Base-by-base conservation (phyloP, 2,329 filamentous ascomycete species). In the Mycocentrospora acerina region DNA sequence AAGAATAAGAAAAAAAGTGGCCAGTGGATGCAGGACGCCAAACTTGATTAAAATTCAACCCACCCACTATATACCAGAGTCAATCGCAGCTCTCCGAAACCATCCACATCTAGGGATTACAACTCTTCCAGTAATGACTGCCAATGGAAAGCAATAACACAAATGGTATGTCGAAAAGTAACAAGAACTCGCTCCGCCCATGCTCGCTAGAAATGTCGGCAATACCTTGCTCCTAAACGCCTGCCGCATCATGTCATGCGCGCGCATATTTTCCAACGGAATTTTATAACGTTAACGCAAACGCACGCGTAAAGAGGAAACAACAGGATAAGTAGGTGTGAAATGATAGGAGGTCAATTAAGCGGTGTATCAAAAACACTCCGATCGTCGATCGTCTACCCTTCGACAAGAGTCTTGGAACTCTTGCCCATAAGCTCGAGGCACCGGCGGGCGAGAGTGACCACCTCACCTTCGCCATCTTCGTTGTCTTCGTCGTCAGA, bases 381-480 rank as follows among this genome's bases (percentile, higher is more conserved):
- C 46, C 40, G 16, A 30, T 36, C n/a, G n/a, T n/a, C 37, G 40
- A 33, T 32, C 22, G 19, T 45, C 67, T 52, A 93, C 27, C 86
- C 87, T 68, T 95, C 89, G 49, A 93, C 88, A 51, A 94, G 83
- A 32, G 84, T 77, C 70, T 91, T 91, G 22, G 85, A 82, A 58
- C 78, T 82, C 66, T 88, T 86, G 34, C 86, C 88, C 24, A 95
- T 73, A 3, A 95, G 78, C 68, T 96, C 91, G 27, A 96, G 77
- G 65, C 90, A 97, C 55, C 90, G 81, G 60, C 91, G 86, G 16
- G 93, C 91, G 54, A 98, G 80, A 53, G 84, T 90, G 49, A 96
- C 88, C 29, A 96, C 90, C 67, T 97, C 91, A 40, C 86, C 88
- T 66, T 96, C 90, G 30, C 93, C 90, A 43, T 95, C 90, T 56